Evolutionary conservation across 202 grass and related monocot species (phyloP), one percentile per base, ranked within the genome.

Genomic region (Musa balbisiana): DNA sequence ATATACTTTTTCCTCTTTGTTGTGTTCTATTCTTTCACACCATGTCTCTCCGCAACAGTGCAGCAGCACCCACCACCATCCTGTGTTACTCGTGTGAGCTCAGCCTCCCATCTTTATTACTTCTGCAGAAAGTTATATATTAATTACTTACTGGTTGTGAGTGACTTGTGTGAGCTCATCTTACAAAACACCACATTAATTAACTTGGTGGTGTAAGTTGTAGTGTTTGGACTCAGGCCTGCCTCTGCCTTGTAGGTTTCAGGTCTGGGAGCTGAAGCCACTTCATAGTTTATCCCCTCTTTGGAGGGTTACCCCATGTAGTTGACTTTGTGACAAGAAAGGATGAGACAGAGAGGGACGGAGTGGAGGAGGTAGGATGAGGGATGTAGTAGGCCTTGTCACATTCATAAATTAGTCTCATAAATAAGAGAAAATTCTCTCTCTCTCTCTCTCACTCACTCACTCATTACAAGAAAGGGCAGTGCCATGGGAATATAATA

Each of bases 301-400:
- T 73, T 76, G 64, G 73, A 69, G 64, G 49, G 14, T 52, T 53
- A 53, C 51, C 52, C 63, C 62, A 73, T 55, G 65, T 15, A 86
- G 84, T 86, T 86, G 84, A 86, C 80, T 73, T 79, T 75, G 9
- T 70, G 63, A 82, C 62, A 64, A 54, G 60, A 82, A 54, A 73
- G 72, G 69, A 8, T 51, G 33, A 54, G 17, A 60, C 66, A 51
- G 74, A 51, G 74, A 70, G 67, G 22, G 52, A 6, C 4, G 33
- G 33, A 43, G 29, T 33, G 33, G 33, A 43, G 33, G 33, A 5
- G 5, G 33, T 43, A 6, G 33, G 49, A 23, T 62, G 8, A 75
- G 33, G 43, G 9, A 22, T 71, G 9, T 75, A 11, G 5, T 8
- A 13, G 71, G 15, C 26, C 55, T 79, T 69, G 73, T 67, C 64